Evolutionary conservation across 2,329 filamentous ascomycete genomes (phyloP), one percentile per base, ranked within the genome.

Genomic region (Xylariaceae sp.): DNA sequence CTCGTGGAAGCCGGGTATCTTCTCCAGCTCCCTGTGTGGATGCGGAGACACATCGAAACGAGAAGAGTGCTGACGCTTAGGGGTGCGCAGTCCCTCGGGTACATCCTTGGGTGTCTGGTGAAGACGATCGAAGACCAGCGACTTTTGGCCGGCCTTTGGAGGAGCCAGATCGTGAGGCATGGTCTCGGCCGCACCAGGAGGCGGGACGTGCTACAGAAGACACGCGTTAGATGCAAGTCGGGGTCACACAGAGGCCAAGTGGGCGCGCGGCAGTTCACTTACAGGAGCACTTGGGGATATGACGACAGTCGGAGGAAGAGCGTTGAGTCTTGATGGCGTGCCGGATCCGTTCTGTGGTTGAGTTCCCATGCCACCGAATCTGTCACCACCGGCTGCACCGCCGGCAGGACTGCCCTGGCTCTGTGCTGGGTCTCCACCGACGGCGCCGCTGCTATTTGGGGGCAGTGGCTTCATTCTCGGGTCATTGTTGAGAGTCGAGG

Each of bases 111-210:
- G 95, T 2, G 92, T 96, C 54, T 93, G 88, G 69, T 97, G 91
- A 56, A 97, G 82, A 55, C 90, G 84, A 70, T 95, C 90, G 72
- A 91, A 95, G 64, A 95, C 84, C 63, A 90, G 76, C 17, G 90
- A 94, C 77, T 97, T 97, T 66, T 88, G 83, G 49, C 90, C 90
- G 41, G 89, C 87, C 73, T 97, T 96, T 16, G 94, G 94, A 48
- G 94, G 94, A 31, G 91, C 90, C 53, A 99, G 85, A 69, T 99
- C 94, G 66, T 95, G 90, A 47, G 94, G 94, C 93, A 99, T 97
- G 6, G 93, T 97, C 75, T 99, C 94, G 59, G 92, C 88, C 52
- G 92, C 88, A 61, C 94, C 94, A 44, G 94, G 94, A 56, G 91
- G 91, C 46, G 94, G 92, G 42, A 94, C 78, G 74, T 99, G 94